Conservation (phyloP, 331 rosid species). For the Quercus phellos region DNA sequence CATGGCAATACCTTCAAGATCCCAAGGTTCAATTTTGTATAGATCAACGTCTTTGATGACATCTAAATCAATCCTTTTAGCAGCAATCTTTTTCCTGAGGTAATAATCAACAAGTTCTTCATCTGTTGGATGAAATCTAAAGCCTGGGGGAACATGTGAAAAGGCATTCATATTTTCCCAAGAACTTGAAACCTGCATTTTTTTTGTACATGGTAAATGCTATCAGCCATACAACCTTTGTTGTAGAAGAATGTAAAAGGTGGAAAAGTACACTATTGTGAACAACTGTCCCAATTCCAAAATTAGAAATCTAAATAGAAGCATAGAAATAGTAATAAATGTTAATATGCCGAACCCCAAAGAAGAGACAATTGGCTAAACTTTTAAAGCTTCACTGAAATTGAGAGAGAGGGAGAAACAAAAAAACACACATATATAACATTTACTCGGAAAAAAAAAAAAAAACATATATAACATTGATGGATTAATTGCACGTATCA, state of each 20-base stretch:
- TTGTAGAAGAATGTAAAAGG: neutral
- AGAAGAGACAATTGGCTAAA: neutral
- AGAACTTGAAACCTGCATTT: constrained; percentile 34
- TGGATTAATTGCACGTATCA: too few relatives aligned
- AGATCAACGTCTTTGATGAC: constrained; percentile 62
- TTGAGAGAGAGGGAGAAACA: neutral
- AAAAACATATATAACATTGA: too few relatives aligned
- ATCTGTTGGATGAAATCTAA: constrained; percentile 71
- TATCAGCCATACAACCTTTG: neutral
- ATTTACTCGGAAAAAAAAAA: too few relatives aligned
- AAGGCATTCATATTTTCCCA: constrained; percentile 40
- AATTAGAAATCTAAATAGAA: neutral
- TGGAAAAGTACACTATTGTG: neutral
- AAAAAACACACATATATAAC: too few relatives aligned
- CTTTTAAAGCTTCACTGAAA: neutral
- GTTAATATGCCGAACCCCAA: neutral
- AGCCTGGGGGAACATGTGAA: constrained; percentile 67
- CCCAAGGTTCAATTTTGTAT: constrained; percentile 71
- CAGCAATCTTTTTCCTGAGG: constrained; percentile 51
- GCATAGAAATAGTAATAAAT: neutral
- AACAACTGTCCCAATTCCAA: neutral
- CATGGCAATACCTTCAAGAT: constrained; percentile 52
- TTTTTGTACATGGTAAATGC: neutral
- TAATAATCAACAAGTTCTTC: constrained; percentile 72
- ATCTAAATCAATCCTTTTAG: constrained; percentile 56